Conservation (phyloP, 345 rosid genomes). For the Melastoma malabathricum region DNA sequence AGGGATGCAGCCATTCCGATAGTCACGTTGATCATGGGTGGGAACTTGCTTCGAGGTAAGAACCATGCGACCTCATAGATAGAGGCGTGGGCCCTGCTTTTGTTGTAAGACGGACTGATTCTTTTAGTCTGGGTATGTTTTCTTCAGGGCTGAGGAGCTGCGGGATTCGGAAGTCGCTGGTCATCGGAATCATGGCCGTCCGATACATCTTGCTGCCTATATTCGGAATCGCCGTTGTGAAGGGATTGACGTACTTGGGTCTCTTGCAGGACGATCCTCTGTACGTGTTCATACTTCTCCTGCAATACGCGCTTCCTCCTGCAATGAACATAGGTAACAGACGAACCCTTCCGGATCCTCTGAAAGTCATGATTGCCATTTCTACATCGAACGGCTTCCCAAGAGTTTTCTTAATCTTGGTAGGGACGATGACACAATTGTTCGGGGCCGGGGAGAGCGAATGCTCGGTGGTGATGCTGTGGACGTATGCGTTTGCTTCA, state of each 20-base stretch:
- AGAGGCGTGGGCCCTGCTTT: background rate
- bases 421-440: slow-evolving; percentile 34
- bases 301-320: slow-evolving; percentile 48
- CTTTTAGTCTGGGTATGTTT: too few species aligned
- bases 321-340: slow-evolving; percentile 35
- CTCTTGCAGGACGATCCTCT: slow-evolving; percentile 24
- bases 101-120: background rate
- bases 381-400: too few species aligned
- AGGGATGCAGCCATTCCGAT: slow-evolving; percentile 34
- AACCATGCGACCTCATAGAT: background rate
- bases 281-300: slow-evolving; percentile 36
- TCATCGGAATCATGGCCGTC: slow-evolving; percentile 23
- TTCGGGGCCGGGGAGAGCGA: slow-evolving; percentile 30
- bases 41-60: slow-evolving; percentile 25
- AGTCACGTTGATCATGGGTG: slow-evolving; percentile 31
- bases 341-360: too few species aligned
- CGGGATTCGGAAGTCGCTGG: slow-evolving; percentile 9
- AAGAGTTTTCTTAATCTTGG: background rate
- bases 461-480: slow-evolving; percentile 30
- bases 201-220: slow-evolving; percentile 24
- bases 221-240: slow-evolving; percentile 21
- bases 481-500: slow-evolving; percentile 27
- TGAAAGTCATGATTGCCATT: too few species aligned
- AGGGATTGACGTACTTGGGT: slow-evolving; percentile 24
- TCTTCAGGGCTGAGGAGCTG: slow-evolving; percentile 29